Conservation (phyloP, 2,329 filamentous ascomycete genomes). For the Neoascochyta sp. region DNA sequence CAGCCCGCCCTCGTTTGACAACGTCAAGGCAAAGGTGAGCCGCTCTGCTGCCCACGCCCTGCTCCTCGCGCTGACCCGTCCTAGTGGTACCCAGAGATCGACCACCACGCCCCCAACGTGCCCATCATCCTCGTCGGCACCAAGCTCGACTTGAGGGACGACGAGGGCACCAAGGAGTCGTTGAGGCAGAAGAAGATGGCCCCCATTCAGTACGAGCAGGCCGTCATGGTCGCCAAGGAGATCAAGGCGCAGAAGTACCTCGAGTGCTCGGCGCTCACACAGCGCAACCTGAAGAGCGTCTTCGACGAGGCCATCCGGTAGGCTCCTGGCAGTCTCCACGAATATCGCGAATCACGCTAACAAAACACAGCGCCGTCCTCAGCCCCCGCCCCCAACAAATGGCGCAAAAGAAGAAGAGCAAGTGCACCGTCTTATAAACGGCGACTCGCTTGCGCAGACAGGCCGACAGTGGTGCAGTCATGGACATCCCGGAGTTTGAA, state of each 20-base stretch:
- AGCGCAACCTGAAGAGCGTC: constrained; percentile 95
- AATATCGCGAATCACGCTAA: constrained; percentile 16
- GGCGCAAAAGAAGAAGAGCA: constrained; percentile 25
- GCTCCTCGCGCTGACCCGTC: constrained; percentile 12
- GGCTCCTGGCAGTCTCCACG: constrained; percentile 30
- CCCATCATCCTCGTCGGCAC: constrained; percentile 97
- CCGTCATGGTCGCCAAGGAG: constrained; percentile 82
- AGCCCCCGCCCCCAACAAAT: constrained; percentile 36
- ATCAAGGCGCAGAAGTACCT: constrained; percentile 96
- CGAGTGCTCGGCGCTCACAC: constrained; percentile 94
- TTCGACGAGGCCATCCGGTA: constrained; percentile 99
- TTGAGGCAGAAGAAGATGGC: constrained; percentile 92
- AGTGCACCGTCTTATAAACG: constrained; percentile 29
- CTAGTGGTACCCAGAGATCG: constrained; percentile 96
- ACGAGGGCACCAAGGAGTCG: constrained; percentile 74
- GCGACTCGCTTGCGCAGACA: constrained; percentile 3
- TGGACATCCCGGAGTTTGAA: constrained; percentile 19
- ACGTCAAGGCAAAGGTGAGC: constrained; percentile 93
- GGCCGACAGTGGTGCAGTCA: constrained; percentile 18
- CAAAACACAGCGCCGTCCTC: constrained; percentile 36
- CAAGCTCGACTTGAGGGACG: constrained; percentile 92
- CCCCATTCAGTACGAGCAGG: constrained; percentile 93
- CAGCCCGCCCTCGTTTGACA: constrained; percentile 95
- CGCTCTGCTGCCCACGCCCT: constrained; percentile 1
- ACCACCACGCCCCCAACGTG: constrained; percentile 91